Percentiles rank a stretch among this genome's conserved stretches.
Conservation (phyloP, 2,329 filamentous ascomycete genomes). For the Erysiphe pulchra region DNA sequence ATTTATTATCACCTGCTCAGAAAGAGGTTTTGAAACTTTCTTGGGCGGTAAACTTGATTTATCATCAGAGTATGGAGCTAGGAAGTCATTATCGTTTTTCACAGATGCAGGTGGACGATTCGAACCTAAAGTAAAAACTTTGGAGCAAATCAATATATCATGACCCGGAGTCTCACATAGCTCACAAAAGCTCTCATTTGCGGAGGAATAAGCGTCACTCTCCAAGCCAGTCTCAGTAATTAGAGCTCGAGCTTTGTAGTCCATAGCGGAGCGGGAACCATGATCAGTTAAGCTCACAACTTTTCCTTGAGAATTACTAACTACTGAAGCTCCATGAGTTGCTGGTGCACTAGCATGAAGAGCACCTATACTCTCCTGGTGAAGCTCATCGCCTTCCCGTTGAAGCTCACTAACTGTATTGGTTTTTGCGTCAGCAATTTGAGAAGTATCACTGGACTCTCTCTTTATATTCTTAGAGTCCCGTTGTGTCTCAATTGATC, state of each 20-base stretch:
- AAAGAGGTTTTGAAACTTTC: constrained; percentile 16
- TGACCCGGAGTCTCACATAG: constrained; percentile 83
- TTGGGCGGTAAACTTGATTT: constrained; percentile 29
- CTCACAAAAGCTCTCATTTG: constrained; percentile 52
- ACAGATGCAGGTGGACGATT: constrained; percentile 4
- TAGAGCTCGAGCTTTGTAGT: constrained; percentile 20
- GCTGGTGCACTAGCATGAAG: constrained; percentile 9
- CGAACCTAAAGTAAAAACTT: constrained; percentile 35
- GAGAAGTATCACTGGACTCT: constrained; percentile 55
- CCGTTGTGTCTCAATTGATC: constrained; percentile 27
- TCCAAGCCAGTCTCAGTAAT: constrained; percentile 44
- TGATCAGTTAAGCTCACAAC: constrained; percentile 27
- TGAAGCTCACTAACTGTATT: constrained; percentile 65
- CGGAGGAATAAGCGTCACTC: constrained; percentile 41
- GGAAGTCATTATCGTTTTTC: constrained; percentile 15
- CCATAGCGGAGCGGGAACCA: constrained; percentile 19
- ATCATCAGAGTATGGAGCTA: constrained; percentile 22
- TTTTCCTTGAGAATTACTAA: constrained; percentile 40
- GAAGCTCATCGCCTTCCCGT: constrained; percentile 47
- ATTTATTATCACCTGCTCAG: constrained; percentile 27
- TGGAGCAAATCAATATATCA: constrained; percentile 81
- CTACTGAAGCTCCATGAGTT: constrained; percentile 25
- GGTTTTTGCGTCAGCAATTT: constrained; percentile 44
- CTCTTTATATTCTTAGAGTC: constrained; percentile 47
- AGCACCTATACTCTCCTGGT: constrained; percentile 20